Base-by-base conservation (phyloP, 345 rosid species). In the Bruguiera gymnorhiza region DNA sequence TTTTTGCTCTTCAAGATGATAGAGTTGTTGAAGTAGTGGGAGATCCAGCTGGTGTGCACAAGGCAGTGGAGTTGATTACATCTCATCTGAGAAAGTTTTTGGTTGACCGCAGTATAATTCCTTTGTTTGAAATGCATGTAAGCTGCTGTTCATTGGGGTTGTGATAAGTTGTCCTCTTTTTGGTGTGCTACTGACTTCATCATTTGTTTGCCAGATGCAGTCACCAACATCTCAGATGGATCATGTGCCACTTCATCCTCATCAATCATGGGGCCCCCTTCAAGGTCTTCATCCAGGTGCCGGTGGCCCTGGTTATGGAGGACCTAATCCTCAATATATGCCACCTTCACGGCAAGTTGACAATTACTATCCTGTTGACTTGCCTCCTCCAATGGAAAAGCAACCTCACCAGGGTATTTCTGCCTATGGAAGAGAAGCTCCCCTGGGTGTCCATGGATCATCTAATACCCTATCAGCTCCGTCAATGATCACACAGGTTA, bases 1-100 rank as follows among this genome's bases (percentile, higher is more conserved):
- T 86, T 67, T 92, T 96, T 82, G 88, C 99, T 37, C 98, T 96
- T 76, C 98, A 89, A 86, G 98, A 96, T 74, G 99, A 96, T 83
- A 83, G 98, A 84, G 97, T 90, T 76, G 96, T 96, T 61, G 97
- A 92, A 87, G 89, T 96, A 30, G 81, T 89, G 56, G 99, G 99
- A 66, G 98, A 92, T 36, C 72, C 92, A 72, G 64, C 85, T 75
- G 86, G 89, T 46, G 98, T 96, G 76, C 98, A 96, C 73, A 92
- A 85, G 82, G 93, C 89, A 37, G 74, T 96, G 77, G 98, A 96
- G 87, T 85, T 96, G 67, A 87, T 96, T 78, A 97, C 96, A 59
- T 89, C 95, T 83, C 97, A 92, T 72, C 87, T 96, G 67, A 86
- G 98, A 78, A 96, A 92, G 88, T 96, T 96, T 81, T 80, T 96